Evolutionary conservation across 768 basidiomycete species (phyloP), one percentile per base, ranked within the genome.

Genomic region (Russula dissimulans): DNA sequence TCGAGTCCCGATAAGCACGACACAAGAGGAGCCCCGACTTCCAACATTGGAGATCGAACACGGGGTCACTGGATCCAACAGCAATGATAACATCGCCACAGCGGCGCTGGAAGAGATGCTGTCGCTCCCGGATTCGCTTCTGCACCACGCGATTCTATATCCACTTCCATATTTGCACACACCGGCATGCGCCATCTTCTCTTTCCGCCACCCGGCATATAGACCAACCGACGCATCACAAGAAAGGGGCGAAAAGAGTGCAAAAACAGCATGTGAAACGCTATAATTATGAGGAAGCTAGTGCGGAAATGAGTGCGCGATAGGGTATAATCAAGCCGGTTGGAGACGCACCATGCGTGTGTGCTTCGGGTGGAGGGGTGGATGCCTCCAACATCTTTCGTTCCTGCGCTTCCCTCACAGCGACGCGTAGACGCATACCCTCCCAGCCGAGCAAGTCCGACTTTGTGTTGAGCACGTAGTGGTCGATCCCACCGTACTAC

Each of bases 391-490:
- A 56, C 39, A 18, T 31, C 8, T 29, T 56, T 46, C 31, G 49
- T 32, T 61, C 60, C 61, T 61, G 67, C 54, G 66, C 71, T 47
- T 75, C 74, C 32, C 72, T 65, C 10, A 76, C 67, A 61, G 69
- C 64, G 43, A 75, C 61, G 29, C 76, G 69, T 66, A 77, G 61
- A 17, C 75, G 72, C 74, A 77, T 76, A 29, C 76, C 76, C 67
- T 76, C 74, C 67, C 70, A 70, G 11, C 76, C 75, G 39, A 77
- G 66, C 53, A 73, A 59, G 26, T 74, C 72, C 36, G 73, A 63
- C 65, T 71, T 73, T 49, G 72, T 75, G 45, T 71, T 73, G 59
- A 78, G 70, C 32, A 80, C 66, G 66, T 80, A 80, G 49, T 74
- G 69, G 65, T 80, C 73, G 46, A 74, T 52, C 36, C 71, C 68